A percentile compares a stretch with the other conserved stretches of the same genome.
phyloP scores from a whole-genome alignment of 108 stramenopile species.

The Fistulifera pelliculosa region DNA sequence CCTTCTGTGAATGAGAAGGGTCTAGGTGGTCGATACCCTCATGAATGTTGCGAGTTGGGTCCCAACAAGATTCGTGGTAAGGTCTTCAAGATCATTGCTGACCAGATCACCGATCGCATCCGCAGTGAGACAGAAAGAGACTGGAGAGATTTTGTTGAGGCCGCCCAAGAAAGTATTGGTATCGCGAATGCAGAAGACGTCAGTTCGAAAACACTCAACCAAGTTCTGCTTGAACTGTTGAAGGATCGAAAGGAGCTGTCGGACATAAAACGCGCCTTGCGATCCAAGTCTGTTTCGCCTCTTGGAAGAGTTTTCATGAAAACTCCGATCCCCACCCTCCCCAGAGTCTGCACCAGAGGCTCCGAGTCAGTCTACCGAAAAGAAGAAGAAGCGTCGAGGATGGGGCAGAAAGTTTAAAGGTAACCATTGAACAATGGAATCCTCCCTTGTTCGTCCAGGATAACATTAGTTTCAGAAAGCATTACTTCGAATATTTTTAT shows the following conservation, averaged over 20 bases:
- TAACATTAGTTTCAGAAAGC: no score
- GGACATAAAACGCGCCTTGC: slow-evolving; percentile 5
- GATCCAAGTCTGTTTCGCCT: no score
- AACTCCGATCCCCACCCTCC: no score
- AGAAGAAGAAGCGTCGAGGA: no score
- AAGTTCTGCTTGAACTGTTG: slow-evolving; percentile 5
- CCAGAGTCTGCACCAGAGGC: no score
- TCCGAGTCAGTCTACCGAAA: no score
- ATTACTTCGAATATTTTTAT: no score
- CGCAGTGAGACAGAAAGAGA: slow-evolving; percentile 14
- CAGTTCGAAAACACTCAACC: slow-evolving; percentile 13
- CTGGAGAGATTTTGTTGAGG: slow-evolving; percentile 10
- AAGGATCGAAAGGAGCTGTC: slow-evolving; percentile 6
- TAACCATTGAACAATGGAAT: no score
- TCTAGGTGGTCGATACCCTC: slow-evolving; percentile 23
- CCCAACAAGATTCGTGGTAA: slow-evolving; percentile 9
- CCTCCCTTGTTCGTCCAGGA: no score
- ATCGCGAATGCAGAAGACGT: slow-evolving; percentile 17
- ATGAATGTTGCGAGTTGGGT: slow-evolving; percentile 24
- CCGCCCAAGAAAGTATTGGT: slow-evolving; percentile 22
- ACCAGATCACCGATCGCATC: slow-evolving; percentile 12
- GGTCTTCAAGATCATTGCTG: slow-evolving; percentile 1
- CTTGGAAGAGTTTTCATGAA: no score
- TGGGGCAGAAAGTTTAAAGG: no score
- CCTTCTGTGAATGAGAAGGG: slow-evolving; percentile 48